phyloP scores from a whole-genome alignment of 331 rosid species.

The Quercus phellos region DNA sequence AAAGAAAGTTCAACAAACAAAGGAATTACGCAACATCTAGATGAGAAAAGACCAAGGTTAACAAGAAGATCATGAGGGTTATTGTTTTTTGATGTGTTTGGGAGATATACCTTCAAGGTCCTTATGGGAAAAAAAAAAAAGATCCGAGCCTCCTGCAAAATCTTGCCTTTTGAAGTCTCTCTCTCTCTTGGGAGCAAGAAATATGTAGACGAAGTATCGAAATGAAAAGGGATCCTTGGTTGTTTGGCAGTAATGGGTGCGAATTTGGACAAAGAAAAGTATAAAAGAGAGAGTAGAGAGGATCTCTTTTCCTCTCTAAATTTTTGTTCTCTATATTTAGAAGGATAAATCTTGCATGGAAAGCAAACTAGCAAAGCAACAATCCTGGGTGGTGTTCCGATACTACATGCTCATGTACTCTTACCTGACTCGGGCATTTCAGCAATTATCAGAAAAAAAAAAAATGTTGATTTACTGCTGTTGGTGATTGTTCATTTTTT shows the following conservation, averaged over 20 bases:
- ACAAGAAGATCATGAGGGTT: not conserved
- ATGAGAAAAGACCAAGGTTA: constrained; percentile 13
- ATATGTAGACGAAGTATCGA: not conserved
- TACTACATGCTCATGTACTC: too few species aligned
- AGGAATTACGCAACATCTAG: constrained; percentile 22
- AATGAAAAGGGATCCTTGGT: not conserved
- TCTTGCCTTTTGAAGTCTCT: not conserved
- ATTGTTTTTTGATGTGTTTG: not conserved
- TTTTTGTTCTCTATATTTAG: too few species aligned
- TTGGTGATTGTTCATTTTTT: too few species aligned
- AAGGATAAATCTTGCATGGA: too few species aligned
- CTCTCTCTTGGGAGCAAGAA: not conserved
- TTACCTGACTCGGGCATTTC: too few species aligned
- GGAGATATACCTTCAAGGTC: not conserved
- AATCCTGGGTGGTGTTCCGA: too few species aligned
- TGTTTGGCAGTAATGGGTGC: not conserved
- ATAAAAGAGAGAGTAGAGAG: not conserved
- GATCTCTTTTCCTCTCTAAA: not conserved
- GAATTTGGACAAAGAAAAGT: not conserved
- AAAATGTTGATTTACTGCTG: too few species aligned
- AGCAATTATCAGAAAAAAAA: too few species aligned
- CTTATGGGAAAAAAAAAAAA: not conserved
- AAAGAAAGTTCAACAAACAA: constrained; percentile 29
- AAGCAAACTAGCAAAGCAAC: too few species aligned
- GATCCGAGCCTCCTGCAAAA: not conserved